Conservation (phyloP, 2,329 filamentous ascomycete species). For the Parasarocladium wereldwijsianum region DNA sequence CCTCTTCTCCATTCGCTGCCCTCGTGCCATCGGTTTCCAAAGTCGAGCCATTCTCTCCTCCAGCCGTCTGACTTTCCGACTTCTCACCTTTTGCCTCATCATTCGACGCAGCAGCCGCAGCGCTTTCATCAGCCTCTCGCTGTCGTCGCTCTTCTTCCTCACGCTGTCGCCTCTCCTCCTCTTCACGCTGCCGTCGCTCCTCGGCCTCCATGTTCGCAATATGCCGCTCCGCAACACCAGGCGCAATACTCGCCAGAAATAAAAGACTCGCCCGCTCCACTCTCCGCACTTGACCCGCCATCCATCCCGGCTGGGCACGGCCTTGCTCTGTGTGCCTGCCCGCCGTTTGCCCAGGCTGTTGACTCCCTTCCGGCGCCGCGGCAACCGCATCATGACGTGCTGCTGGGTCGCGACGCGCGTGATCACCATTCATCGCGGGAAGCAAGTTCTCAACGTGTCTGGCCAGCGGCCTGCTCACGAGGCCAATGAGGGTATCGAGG, state of each 20-base stretch:
- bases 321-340: constrained; percentile 34
- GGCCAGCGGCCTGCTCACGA: constrained; percentile 40
- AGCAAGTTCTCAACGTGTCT: constrained; percentile 45
- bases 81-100: constrained; percentile 9
- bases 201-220: constrained; percentile 43
- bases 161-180: constrained; percentile 26
- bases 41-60: neutral
- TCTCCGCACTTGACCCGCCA: constrained; percentile 29
- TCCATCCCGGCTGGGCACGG: constrained; percentile 16
- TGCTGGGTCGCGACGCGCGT: neutral
- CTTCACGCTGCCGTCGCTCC: constrained; percentile 28
- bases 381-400: constrained; percentile 13
- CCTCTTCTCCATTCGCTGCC: no score
- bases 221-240: constrained; percentile 50
- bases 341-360: constrained; percentile 35
- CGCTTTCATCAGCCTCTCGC: constrained; percentile 13
- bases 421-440: constrained; percentile 28
- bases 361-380: constrained; percentile 15
- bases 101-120: no score
- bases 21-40: no score
- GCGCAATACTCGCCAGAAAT: constrained; percentile 51
- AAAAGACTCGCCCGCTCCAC: constrained; percentile 45
- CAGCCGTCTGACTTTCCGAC: constrained; percentile 1
- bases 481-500: constrained; percentile 38
- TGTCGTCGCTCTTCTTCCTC: constrained; percentile 18